phyloP scores from a whole-genome alignment of 1,139 yeast genomes.

The Debaryomyces udenii region DNA sequence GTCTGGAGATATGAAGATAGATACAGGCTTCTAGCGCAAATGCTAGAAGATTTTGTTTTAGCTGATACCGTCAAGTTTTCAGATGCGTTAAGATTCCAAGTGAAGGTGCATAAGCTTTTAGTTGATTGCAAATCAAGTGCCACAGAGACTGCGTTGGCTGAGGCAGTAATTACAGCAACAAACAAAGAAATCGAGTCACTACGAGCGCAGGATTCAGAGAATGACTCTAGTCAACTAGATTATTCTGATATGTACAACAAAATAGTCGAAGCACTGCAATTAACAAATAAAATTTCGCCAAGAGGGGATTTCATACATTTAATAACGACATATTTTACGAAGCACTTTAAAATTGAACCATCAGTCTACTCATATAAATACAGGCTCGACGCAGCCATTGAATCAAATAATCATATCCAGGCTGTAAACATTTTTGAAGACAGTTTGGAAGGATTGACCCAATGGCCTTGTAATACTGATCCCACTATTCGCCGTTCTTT shows the following conservation, averaged over 20 bases:
- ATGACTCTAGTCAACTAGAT: slow-evolving; percentile 14
- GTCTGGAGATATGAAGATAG: slow-evolving; percentile 17
- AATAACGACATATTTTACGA: slow-evolving; percentile 19
- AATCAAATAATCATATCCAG: slow-evolving; percentile 18
- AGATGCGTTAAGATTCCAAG: slow-evolving; percentile 24
- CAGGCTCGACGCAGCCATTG: slow-evolving; percentile 34
- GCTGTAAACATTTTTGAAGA: slow-evolving; percentile 39
- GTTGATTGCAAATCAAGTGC: neutral
- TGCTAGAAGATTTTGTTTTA: slow-evolving; percentile 21
- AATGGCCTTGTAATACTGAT: slow-evolving; percentile 37
- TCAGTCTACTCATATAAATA: slow-evolving; percentile 29
- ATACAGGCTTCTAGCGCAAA: slow-evolving; percentile 13
- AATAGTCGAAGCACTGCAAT: slow-evolving; percentile 24
- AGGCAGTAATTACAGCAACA: slow-evolving; percentile 10
- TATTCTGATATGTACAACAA: slow-evolving; percentile 19
- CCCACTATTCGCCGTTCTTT: slow-evolving; percentile 35
- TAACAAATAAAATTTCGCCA: slow-evolving; percentile 19
- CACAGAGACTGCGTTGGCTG: slow-evolving; percentile 15
- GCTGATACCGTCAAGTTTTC: slow-evolving; percentile 30
- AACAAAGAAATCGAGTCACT: neutral
- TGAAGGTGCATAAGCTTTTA: slow-evolving; percentile 17
- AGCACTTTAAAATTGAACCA: slow-evolving; percentile 18
- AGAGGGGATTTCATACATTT: slow-evolving; percentile 23
- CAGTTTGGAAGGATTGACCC: slow-evolving; percentile 27
- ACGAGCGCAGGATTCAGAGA: slow-evolving; percentile 2